Percentiles rank a stretch among this genome's conserved stretches.
Evolutionary conservation across 345 rosid species (phyloP).

Genomic region (Citrus australasica): DNA sequence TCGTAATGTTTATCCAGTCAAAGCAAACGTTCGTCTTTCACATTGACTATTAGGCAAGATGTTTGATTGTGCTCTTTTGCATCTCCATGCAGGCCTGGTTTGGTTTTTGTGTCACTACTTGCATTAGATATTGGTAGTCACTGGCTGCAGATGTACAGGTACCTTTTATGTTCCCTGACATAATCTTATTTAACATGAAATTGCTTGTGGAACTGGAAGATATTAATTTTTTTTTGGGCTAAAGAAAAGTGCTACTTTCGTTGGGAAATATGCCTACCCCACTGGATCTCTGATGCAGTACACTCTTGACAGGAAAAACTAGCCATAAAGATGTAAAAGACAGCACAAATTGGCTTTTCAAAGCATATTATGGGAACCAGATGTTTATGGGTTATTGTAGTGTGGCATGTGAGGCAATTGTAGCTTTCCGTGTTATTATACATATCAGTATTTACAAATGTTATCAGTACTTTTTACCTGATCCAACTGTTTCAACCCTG

Average conservation of each 20-base stretch:
- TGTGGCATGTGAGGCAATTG: slow-evolving; percentile 82
- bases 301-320: no score
- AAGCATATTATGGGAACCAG: slow-evolving; percentile 83
- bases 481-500: slow-evolving; percentile 8
- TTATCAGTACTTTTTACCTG: neutral
- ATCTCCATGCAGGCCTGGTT: no score
- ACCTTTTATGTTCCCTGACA: neutral
- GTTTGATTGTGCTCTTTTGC: slow-evolving; percentile 13
- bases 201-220: no score
- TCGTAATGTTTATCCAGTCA: no score
- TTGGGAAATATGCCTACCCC: no score
- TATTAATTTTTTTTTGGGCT: no score
- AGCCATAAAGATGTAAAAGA: slow-evolving; percentile 47
- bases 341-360: slow-evolving; percentile 90
- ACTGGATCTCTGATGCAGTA: no score
- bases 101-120: slow-evolving; percentile 16
- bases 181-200: no score
- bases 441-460: neutral
- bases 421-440: neutral
- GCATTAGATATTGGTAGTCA: slow-evolving; percentile 91
- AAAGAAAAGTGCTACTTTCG: no score
- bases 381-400: slow-evolving; percentile 93
- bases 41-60: no score
- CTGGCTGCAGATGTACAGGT: slow-evolving; percentile 99
- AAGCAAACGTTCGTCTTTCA: no score